phyloP scores from a whole-genome alignment of 169 alveolate species.

The Hepatocystis sp. region DNA sequence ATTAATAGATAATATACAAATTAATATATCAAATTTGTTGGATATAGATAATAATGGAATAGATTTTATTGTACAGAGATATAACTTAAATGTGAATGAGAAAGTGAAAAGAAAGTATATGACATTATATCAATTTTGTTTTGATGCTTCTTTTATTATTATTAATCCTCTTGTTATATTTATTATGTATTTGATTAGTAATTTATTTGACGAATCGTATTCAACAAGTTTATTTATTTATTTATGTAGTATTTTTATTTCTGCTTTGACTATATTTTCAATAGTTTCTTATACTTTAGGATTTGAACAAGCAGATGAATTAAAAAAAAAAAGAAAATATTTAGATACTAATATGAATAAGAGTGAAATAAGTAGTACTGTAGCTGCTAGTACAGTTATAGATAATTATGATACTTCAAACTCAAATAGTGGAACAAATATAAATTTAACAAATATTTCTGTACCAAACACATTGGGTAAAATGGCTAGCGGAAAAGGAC shows the following conservation, averaged over 20 bases:
- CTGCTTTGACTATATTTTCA: conserved; percentile 21
- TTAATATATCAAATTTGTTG: conserved; percentile 25
- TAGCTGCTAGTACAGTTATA: too few relatives aligned
- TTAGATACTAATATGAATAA: too few relatives aligned
- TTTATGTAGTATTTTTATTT: conserved; percentile 11
- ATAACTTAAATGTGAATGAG: conserved; percentile 29
- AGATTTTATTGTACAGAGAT: conserved; percentile 42
- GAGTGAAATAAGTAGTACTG: too few relatives aligned
- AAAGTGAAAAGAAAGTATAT: conserved; percentile 29
- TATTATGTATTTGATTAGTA: conserved; percentile 34
- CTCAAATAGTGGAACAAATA: too few relatives aligned
- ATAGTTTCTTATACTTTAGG: conserved; percentile 17
- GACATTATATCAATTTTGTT: conserved; percentile 47
- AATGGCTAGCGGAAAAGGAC: too few relatives aligned
- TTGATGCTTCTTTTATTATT: conserved; percentile 32
- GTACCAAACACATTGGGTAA: too few relatives aligned
- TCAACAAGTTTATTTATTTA: conserved; percentile 41
- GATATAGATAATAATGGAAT: conserved; percentile 69
- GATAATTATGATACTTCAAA: too few relatives aligned
- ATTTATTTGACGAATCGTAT: conserved; percentile 11
- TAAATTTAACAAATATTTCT: too few relatives aligned
- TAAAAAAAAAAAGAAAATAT: too few relatives aligned
- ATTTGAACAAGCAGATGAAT: conserved; percentile 19
- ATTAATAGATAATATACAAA: conserved; percentile 26
- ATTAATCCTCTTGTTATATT: conserved; percentile 39